Evolutionary conservation across 495 filamentous ascomycete species (phyloP), one percentile per base, ranked within the genome.

Genomic region (Penicillium pulvis): DNA sequence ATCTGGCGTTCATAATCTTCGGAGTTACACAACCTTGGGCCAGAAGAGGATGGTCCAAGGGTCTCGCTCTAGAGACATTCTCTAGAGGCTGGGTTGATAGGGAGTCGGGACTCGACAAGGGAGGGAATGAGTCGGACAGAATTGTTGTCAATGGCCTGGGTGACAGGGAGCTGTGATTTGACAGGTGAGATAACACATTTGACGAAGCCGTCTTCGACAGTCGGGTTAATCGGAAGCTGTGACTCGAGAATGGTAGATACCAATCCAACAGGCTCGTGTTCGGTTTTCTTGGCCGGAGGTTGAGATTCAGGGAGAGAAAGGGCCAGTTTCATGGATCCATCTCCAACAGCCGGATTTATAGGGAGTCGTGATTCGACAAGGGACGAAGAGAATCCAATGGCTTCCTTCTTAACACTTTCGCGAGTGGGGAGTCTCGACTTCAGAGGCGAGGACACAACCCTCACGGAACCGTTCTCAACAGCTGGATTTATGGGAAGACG

Each of bases 81-180:
- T 49, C 46, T 49, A 49, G 46, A 49, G 50, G 69, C 67, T 19
- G 74, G 74, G 47, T 77, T 77, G 61, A 77, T 77, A 24, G 53
- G 53, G 28, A 55, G 53, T 35, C 28, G n/a, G 28, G 53, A 55
- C 14, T 46, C 41, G 24, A 47, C 17, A 45, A 55, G 53, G 7
- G 26, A 46, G n/a, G 42, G 28, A 28, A n/a, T 31, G 24, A 31
- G 16, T 17, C 26, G 26, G 19, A 16, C 11, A 0, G 44, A 26
- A 9, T 8, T 14, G 24, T 47, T 26, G 24, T 47, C 20, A 23
- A 20, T 10, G 14, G 44, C 44, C 24, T 9, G 44, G 20, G 8
- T 28, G 20, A 24, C 23, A 6, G 44, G 19, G 44, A 47, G 44
- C 23, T 14, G 9, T 6, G 20, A 47, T 47, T 47, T 47, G 24